phyloP scores from a whole-genome alignment of 768 basidiomycete species.

The Tylopilus vinaceipallidus region DNA sequence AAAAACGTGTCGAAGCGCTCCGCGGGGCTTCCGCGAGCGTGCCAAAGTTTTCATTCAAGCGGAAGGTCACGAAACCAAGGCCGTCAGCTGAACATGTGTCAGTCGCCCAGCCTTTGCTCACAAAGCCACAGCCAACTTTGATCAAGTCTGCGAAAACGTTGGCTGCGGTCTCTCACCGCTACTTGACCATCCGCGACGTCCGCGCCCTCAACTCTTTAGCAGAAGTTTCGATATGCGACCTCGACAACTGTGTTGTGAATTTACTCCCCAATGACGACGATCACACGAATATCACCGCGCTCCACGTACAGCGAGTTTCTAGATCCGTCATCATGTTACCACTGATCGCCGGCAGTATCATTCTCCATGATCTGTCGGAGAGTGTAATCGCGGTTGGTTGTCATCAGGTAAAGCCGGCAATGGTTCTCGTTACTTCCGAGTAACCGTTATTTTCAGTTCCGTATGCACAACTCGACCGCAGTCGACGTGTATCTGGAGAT shows the following conservation, averaged over 20 bases:
- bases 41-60: conserved; percentile 70
- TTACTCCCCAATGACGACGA: conserved; percentile 37
- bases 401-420: conserved; percentile 61
- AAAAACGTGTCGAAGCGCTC: conserved; percentile 51
- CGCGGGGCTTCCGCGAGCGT: conserved; percentile 45
- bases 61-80: conserved; percentile 33
- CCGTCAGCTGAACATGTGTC: conserved; percentile 3
- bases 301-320: conserved; percentile 48
- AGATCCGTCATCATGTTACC: conserved; percentile 69
- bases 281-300: conserved; percentile 10
- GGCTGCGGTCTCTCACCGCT: conserved; percentile 42
- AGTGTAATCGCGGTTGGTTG: conserved; percentile 72
- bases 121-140: neutral
- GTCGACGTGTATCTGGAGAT: conserved; percentile 68
- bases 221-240: conserved; percentile 62
- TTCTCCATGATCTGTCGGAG: conserved; percentile 60
- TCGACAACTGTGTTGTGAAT: conserved; percentile 71
- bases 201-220: conserved; percentile 37
- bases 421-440: neutral
- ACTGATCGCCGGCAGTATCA: conserved; percentile 62
- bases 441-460: conserved; percentile 52
- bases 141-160: conserved; percentile 39
- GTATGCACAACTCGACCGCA: conserved; percentile 74
- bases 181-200: conserved; percentile 39
- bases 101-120: neutral